These are phyloP conservation scores for Candida mesenterica DNA, from an alignment of 1,139 yeast species.

Conservation along the genomic window DNA sequence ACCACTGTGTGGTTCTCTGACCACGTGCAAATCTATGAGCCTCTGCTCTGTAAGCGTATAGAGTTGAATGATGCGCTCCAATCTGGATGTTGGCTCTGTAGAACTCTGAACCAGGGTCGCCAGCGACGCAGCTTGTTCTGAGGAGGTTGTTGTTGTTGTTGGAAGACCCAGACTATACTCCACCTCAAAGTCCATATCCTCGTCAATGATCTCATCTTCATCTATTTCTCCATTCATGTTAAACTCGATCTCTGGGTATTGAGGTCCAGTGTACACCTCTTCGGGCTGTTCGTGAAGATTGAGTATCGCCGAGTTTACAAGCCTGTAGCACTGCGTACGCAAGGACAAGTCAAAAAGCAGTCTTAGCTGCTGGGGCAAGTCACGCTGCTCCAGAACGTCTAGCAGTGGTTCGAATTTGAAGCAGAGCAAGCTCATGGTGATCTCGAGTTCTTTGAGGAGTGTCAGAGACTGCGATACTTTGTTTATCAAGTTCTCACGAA, in stretches of 20 bases:
- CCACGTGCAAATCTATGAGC: conserved; percentile 37
- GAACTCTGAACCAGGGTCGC: too few relatives aligned
- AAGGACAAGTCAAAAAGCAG: conserved; percentile 52
- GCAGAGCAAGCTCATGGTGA: conserved; percentile 68
- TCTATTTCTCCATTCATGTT: conserved; percentile 3
- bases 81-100: conserved; percentile 45
- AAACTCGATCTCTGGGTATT: conserved; percentile 5
- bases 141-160: conserved; percentile 20
- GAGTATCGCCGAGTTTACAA: conserved; percentile 54
- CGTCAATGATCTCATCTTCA: conserved; percentile 12
- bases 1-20: not conserved
- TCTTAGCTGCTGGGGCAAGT: conserved; percentile 53
- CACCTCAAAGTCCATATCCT: conserved; percentile 12
- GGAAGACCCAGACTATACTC: conserved; percentile 11
- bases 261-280: conserved; percentile 8
- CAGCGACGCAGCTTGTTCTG: too few relatives aligned
- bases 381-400: conserved; percentile 36
- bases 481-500: conserved; percentile 57
- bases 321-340: conserved; percentile 55
- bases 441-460: conserved; percentile 61
- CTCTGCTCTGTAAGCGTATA: conserved; percentile 64
- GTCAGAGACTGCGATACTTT: conserved; percentile 52
- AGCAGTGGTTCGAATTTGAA: conserved; percentile 44
- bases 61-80: conserved; percentile 55
- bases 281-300: conserved; percentile 19